Evolutionary conservation across 345 rosid genomes (phyloP), one percentile per base, ranked within the genome.

Genomic region (Carallia pectinifolia): DNA sequence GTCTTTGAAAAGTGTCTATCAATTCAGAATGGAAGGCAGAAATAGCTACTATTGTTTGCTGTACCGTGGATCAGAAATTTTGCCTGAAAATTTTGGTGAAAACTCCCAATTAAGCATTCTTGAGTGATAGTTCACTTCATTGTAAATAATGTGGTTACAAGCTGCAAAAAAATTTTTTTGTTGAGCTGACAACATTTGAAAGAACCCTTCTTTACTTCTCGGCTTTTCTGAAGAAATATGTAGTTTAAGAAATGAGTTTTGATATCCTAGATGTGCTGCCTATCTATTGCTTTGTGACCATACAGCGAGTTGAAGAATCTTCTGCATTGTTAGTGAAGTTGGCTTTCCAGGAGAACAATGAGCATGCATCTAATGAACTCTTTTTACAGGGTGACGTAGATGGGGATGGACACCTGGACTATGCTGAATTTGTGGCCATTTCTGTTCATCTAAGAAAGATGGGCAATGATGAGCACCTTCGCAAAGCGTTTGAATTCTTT

Each of bases 391-490:
- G 81, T 64, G 81, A 77, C 48, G 39, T 69, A 48, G 77, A 77
- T 65, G 52, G 68, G 19, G 81, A 77, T 60, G 81, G 81, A 1
- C 62, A 68, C 65, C 59, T 77, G 48, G 81, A 77, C 64, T 73
- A 73, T 39, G 77, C 67, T 6, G 81, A 77, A 54, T 77, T 72
- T 54, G 65, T 77, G 15, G 64, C 77, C 58, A 77, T 77, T 31
- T 64, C 77, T 7, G 77, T 77, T 65, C 81, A 77, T 70, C 64
- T 77, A 36, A 73, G 33, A 70, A 77, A 65, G 59, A 77, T 77
- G 73, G 81, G 77, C 6, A 69, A 73, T 30, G 81, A 77, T 29
- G 81, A 77, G 10, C 81, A 77, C 71, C 77, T 77, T 36, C 77
- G 19, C 37, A 69, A 73, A 52, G 74, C 81, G 67, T 77, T 77